phyloP scores from a whole-genome alignment of 805 yeast species.

The Kuraishia piskuri region DNA sequence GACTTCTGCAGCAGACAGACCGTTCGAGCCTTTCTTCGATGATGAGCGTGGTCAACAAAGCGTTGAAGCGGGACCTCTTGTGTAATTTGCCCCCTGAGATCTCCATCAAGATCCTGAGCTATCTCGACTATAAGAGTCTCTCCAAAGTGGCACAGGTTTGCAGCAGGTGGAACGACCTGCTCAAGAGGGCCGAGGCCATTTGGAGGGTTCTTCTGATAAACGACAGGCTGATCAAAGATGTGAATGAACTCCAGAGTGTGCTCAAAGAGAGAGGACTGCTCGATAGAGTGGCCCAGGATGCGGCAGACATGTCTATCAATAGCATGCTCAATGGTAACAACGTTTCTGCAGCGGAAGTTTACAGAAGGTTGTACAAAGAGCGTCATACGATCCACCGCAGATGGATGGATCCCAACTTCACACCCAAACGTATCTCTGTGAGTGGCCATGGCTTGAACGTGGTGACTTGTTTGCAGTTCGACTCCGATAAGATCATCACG shows the following conservation, averaged over 20 bases:
- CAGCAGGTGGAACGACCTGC: slow-evolving; percentile 58
- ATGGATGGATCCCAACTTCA: slow-evolving; percentile 73
- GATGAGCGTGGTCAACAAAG: slow-evolving; percentile 37
- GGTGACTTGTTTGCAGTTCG: slow-evolving; percentile 93
- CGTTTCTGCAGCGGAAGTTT: slow-evolving; percentile 12
- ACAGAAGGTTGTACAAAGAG: slow-evolving; percentile 53
- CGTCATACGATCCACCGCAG: slow-evolving; percentile 48
- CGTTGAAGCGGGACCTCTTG: slow-evolving; percentile 68
- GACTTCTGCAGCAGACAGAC: slow-evolving; percentile 48
- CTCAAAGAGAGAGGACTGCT: neutral
- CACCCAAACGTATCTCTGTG: slow-evolving; percentile 59
- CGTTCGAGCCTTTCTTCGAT: slow-evolving; percentile 56
- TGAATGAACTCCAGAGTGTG: slow-evolving; percentile 30
- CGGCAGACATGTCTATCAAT: neutral
- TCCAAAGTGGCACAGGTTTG: slow-evolving; percentile 57
- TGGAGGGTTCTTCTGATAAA: slow-evolving; percentile 62
- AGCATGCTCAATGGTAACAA: slow-evolving; percentile 10
- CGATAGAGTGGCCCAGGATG: neutral
- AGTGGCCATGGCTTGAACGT: slow-evolving; percentile 69
- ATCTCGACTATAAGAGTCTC: slow-evolving; percentile 57
- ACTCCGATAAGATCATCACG: slow-evolving; percentile 81
- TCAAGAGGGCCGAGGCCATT: slow-evolving; percentile 47
- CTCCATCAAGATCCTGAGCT: slow-evolving; percentile 50
- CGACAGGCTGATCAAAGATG: slow-evolving; percentile 49
- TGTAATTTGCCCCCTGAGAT: slow-evolving; percentile 69